Conservation (phyloP, 345 rosid species). For the Arabidopsis suecica region DNA sequence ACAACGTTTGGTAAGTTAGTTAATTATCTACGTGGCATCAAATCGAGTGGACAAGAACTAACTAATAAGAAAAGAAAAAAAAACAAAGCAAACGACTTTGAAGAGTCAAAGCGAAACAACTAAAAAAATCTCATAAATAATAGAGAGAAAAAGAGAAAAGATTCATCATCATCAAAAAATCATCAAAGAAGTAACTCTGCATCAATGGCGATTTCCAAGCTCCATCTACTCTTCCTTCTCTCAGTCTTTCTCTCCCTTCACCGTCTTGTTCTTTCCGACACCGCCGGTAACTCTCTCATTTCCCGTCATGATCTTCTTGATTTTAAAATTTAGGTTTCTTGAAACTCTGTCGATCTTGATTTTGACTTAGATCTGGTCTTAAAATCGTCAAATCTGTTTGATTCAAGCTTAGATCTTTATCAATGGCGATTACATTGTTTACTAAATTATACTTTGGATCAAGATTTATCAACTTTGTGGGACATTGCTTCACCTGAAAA, state of each 20-base stretch:
- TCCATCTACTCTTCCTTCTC: slow-evolving; percentile 45
- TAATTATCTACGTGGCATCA: not conserved
- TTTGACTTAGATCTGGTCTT: not conserved
- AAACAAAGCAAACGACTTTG: slow-evolving; percentile 7
- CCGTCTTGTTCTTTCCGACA: slow-evolving; percentile 51
- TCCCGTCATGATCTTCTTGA: not conserved
- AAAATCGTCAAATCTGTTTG: not conserved
- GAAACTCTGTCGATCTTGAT: not conserved
- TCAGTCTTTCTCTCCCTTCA: slow-evolving; percentile 46
- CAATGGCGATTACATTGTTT: not conserved
- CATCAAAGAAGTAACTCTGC: slow-evolving; percentile 12
- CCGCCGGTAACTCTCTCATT: slow-evolving; percentile 33
- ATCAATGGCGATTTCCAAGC: slow-evolving; percentile 57
- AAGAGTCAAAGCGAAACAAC: slow-evolving; percentile 3
- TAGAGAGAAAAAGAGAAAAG: not conserved
- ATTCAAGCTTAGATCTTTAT: slow-evolving; percentile 1
- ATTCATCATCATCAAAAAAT: not conserved
- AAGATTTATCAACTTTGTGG: not conserved
- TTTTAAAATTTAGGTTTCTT: not conserved
- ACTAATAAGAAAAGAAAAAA: not conserved
- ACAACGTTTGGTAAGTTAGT: not conserved
- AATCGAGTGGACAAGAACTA: slow-evolving; percentile 11
- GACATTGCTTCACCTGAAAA: not conserved
- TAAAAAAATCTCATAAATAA: not conserved
- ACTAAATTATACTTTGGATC: not conserved